Evolutionary conservation across 768 basidiomycete genomes (phyloP).

Genomic region (Holtermanniella nyarrowii): DNA sequence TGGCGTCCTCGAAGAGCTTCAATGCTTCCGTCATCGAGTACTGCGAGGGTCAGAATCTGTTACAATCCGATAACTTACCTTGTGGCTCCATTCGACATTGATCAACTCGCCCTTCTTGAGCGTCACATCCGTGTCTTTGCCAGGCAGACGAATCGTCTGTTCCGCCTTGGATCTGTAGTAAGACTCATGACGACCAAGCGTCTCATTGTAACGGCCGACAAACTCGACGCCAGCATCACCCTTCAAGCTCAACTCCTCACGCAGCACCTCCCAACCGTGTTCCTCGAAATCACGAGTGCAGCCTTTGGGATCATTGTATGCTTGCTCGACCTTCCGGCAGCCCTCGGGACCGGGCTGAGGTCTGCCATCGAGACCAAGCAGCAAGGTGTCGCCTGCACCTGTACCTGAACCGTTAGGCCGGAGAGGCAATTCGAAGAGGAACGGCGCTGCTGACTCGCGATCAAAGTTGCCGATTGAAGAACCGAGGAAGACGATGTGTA

Average conservation of each 20-base stretch:
- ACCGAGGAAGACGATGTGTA: constrained; percentile 84
- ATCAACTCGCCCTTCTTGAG: constrained; percentile 67
- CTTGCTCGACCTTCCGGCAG: constrained; percentile 59
- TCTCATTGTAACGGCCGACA: constrained; percentile 34
- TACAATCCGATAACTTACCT: constrained; percentile 47
- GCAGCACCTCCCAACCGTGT: constrained; percentile 68
- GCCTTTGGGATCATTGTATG: constrained; percentile 75
- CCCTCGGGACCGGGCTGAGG: constrained; percentile 45
- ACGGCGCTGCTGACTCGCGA: constrained; percentile 56
- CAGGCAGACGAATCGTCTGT: constrained; percentile 48
- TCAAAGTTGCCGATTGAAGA: constrained; percentile 85
- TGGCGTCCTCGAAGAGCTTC: constrained; percentile 58
- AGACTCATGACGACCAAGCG: constrained; percentile 58
- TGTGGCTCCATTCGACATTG: constrained; percentile 76
- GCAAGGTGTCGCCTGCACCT: constrained; percentile 57
- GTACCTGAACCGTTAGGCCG: constrained; percentile 42
- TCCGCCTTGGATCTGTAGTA: constrained; percentile 59
- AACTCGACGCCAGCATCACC: constrained; percentile 28
- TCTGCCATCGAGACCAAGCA: constrained; percentile 84
- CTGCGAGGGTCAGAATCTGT: constrained; percentile 42
- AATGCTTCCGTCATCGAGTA: constrained; percentile 66
- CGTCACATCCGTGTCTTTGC: constrained; percentile 34
- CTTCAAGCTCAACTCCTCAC: constrained; percentile 51
- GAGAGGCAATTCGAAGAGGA: constrained; percentile 69
- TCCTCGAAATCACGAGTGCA: constrained; percentile 68